Conservation (phyloP, 768 basidiomycete species). For the Hericium erinaceus region DNA sequence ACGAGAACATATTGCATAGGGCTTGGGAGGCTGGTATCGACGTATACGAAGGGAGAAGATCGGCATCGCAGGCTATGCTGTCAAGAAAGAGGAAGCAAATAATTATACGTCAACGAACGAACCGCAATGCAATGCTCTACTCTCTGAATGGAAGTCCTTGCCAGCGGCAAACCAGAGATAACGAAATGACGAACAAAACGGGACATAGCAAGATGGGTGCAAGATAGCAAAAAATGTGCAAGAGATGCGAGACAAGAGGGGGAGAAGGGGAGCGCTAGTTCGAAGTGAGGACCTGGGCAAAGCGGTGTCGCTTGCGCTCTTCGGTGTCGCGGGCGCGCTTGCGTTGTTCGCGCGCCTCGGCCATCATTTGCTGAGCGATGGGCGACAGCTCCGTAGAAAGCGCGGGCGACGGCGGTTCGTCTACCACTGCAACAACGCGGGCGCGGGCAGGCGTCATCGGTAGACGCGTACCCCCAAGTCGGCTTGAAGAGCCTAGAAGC, state of each 20-base stretch:
- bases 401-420: conserved; percentile 47
- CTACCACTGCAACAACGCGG: conserved; percentile 29
- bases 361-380: conserved; percentile 58
- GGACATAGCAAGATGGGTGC: not conserved
- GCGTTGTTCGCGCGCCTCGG: conserved; percentile 39
- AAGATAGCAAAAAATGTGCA: not conserved
- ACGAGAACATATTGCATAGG: no score
- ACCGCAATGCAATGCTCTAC: not conserved
- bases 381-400: conserved; percentile 71
- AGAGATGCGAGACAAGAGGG: not conserved
- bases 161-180: not conserved
- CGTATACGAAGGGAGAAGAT: no score
- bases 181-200: not conserved
- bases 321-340: conserved; percentile 15
- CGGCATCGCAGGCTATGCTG: no score
- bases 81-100: not conserved
- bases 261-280: not conserved
- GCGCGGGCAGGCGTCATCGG: conserved; percentile 37
- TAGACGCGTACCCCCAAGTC: conserved; percentile 10
- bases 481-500: not conserved
- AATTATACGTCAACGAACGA: not conserved
- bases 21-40: no score
- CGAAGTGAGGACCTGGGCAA: not conserved
- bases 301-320: conserved; percentile 1
- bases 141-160: not conserved